Percentiles rank a stretch among this genome's conserved stretches.
Conservation (phyloP, 148 eudicot genomes). For the Fagopyrum esculentum region DNA sequence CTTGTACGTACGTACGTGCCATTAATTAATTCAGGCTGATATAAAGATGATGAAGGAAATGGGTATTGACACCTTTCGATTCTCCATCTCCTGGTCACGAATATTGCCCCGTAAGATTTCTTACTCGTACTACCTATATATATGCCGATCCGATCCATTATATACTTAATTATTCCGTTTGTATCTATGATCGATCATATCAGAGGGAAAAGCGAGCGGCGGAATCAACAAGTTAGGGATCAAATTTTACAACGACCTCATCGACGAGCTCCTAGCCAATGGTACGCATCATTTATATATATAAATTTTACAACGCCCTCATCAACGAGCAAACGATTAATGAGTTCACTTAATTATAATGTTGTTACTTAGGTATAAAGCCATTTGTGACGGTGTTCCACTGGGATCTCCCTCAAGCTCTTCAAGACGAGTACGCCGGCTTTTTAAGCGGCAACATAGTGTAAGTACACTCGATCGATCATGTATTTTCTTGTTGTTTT, state of each 20-base stretch:
- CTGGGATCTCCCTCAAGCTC: conserved; percentile 26
- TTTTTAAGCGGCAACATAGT: conserved; percentile 29
- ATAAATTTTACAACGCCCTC: too few species aligned
- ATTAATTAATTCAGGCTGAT: conserved; percentile 21
- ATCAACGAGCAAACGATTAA: too few species aligned
- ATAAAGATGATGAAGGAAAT: conserved; percentile 33
- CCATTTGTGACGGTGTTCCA: conserved; percentile 23
- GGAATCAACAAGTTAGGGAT: conserved; percentile 44
- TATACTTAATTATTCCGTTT: neutral
- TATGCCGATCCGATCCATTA: neutral
- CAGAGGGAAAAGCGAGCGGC: neutral
- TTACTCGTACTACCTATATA: too few species aligned
- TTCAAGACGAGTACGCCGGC: conserved; percentile 22
- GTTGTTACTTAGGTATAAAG: conserved; percentile 11
- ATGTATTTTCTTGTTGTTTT: too few species aligned
- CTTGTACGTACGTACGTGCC: too few species aligned
- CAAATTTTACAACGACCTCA: conserved; percentile 35
- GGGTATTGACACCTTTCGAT: conserved; percentile 30
- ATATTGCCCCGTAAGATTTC: conserved; percentile 27
- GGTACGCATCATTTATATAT: conserved; percentile 15
- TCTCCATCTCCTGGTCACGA: conserved; percentile 38
- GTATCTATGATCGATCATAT: neutral
- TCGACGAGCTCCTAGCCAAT: conserved; percentile 34
- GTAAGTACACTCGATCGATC: conserved; percentile 18
- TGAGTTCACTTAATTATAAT: too few species aligned